Evolutionary conservation across 1,284 basidiomycete genomes (phyloP).

Genomic region (Ganoderma multipileum): DNA sequence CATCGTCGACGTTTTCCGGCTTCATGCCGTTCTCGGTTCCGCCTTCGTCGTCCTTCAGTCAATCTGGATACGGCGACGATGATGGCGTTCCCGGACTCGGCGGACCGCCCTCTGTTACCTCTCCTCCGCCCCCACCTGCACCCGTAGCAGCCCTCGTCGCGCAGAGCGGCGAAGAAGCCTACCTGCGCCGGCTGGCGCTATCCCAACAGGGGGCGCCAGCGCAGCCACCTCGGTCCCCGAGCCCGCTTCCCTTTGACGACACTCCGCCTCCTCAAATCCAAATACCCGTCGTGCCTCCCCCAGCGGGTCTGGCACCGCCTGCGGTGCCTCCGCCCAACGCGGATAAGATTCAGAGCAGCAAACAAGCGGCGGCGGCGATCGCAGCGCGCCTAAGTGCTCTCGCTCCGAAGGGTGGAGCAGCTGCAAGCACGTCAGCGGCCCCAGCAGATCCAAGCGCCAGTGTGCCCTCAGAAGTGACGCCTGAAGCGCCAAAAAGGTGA

Average conservation of each 20-base stretch:
- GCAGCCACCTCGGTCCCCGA: slow-evolving; percentile 42
- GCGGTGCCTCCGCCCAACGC: slow-evolving; percentile 49
- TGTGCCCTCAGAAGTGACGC: slow-evolving; percentile 40
- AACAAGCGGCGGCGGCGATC: slow-evolving; percentile 82
- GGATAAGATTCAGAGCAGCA: slow-evolving; percentile 60
- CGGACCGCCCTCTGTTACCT: slow-evolving; percentile 5
- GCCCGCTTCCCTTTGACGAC: slow-evolving; percentile 25
- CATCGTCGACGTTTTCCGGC: slow-evolving; percentile 31
- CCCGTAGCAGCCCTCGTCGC: slow-evolving; percentile 33
- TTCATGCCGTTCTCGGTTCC: slow-evolving; percentile 2
- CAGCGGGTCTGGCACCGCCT: slow-evolving; percentile 36
- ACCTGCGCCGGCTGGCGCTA: slow-evolving; percentile 66
- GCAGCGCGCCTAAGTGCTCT: slow-evolving; percentile 74
- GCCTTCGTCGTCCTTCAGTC: slow-evolving; percentile 25
- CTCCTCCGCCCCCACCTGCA: slow-evolving; percentile 26
- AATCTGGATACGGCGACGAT: slow-evolving; percentile 37
- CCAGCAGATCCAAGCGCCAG: slow-evolving; percentile 30
- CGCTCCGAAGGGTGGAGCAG: slow-evolving; percentile 46
- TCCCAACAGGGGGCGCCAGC: slow-evolving; percentile 47
- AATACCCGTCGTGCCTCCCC: slow-evolving; percentile 62
- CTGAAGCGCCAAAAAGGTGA: slow-evolving; percentile 41
- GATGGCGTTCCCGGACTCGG: slow-evolving; percentile 38
- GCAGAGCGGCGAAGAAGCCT: slow-evolving; percentile 75
- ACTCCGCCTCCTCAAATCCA: slow-evolving; percentile 60
- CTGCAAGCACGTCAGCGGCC: slow-evolving; percentile 35